phyloP scores from a whole-genome alignment of 345 rosid genomes.

The Citrus reticulata region DNA sequence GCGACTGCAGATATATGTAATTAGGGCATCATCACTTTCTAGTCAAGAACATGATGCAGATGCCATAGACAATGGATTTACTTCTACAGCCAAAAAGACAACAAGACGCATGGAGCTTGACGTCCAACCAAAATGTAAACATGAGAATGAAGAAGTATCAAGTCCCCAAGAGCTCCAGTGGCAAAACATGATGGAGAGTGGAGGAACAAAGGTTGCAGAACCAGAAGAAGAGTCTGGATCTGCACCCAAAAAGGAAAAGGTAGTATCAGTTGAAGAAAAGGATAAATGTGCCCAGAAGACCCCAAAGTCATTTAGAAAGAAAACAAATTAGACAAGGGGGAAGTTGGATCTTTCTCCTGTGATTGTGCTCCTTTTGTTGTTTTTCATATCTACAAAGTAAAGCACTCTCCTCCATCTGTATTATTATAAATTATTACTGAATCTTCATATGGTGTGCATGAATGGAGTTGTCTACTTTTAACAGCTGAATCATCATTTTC shows the following conservation, averaged over 20 bases:
- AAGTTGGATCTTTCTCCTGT: not conserved
- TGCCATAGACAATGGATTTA: not conserved
- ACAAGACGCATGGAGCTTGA: not conserved
- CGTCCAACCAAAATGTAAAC: not conserved
- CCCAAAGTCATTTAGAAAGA: not conserved
- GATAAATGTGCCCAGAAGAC: not conserved
- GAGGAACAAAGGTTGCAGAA: not conserved
- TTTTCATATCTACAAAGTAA: not conserved
- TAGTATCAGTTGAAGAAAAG: not conserved
- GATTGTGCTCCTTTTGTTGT: not conserved
- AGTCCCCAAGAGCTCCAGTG: not conserved
- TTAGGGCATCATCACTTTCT: constrained; percentile 9
- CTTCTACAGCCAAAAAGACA: not conserved
- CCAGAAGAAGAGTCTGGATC: not conserved
- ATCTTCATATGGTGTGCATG: not conserved
- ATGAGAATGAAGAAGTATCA: not conserved
- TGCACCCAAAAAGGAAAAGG: not conserved
- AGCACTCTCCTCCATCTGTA: not conserved
- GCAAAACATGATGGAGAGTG: not conserved
- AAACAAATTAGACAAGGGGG: not conserved
- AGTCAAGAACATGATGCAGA: not conserved
- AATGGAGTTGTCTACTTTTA: not conserved
- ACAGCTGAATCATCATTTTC: not conserved
- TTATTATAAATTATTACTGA: not conserved
- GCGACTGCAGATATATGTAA: constrained; percentile 9